A percentile compares a stretch with the other conserved stretches of the same genome.
These are phyloP conservation scores for Alternaria consortialis DNA, from an alignment of 2,329 filamentous ascomycete genomes.

Conservation along the genomic window DNA sequence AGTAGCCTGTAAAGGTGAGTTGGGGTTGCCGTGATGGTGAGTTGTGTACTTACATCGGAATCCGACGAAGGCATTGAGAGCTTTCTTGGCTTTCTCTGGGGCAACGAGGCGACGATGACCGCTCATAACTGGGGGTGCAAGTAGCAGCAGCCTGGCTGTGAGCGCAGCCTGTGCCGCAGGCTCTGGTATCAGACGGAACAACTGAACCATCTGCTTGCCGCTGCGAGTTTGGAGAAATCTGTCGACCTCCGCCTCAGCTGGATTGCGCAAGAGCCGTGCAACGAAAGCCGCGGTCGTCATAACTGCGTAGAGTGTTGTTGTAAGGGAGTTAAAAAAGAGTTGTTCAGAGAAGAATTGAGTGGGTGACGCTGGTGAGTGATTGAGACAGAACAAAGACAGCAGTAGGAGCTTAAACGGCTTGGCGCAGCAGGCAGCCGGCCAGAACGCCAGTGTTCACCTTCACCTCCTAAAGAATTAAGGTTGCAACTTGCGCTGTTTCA, in stretches of 20 bases:
- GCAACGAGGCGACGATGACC: not conserved
- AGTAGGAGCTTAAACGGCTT: not conserved
- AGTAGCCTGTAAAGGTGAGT: slow-evolving; percentile 52
- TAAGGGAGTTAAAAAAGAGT: not conserved
- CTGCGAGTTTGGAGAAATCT: slow-evolving; percentile 24
- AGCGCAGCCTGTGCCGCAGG: slow-evolving; percentile 27
- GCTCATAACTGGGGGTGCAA: slow-evolving; percentile 8
- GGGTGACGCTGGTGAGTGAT: not conserved
- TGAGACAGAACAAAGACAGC: slow-evolving; percentile 6
- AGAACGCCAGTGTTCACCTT: slow-evolving; percentile 11
- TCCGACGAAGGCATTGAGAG: slow-evolving; percentile 50
- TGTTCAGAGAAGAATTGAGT: slow-evolving; percentile 6
- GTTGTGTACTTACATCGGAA: slow-evolving; percentile 42
- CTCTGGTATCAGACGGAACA: slow-evolving; percentile 23
- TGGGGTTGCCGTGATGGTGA: not conserved
- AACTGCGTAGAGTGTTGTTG: not conserved
- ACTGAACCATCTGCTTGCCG: slow-evolving; percentile 26
- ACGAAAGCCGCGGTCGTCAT: not conserved
- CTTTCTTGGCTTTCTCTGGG: slow-evolving; percentile 32
- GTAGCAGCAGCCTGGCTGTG: slow-evolving; percentile 19
- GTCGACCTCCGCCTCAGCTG: slow-evolving; percentile 25
- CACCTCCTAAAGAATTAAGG: not conserved
- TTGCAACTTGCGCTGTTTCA: not conserved
- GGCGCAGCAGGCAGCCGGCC: slow-evolving; percentile 7
- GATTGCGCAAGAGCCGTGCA: slow-evolving; percentile 14